Base-by-base conservation (phyloP, 2,329 filamentous ascomycete genomes). In the Beauveria sp. region DNA sequence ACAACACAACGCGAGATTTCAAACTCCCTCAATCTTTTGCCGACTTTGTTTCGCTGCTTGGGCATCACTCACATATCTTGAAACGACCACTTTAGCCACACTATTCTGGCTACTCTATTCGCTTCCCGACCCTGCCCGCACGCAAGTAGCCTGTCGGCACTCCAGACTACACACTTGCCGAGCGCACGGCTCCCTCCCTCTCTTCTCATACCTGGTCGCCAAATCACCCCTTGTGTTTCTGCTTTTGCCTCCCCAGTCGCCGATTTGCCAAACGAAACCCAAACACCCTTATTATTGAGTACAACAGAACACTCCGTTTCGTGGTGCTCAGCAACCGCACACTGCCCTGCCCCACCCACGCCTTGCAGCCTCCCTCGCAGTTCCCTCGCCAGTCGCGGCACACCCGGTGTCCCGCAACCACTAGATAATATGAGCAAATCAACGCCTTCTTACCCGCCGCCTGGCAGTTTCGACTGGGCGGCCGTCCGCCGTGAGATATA, bases 401-500 rank as follows among this genome's bases (percentile, higher is more conserved):
- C 20, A 26, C 30, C 55, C 44, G 8, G 46, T 47, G 34, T 22
- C 20, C 7, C 50, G 43, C 20, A 20, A 9, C 40, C 34, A 7
- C 50, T 24, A 18, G 22, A 57, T 16, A 59, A 20, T 1, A 51
- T 40, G 44, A 34, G 30, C 48, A 18, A 41, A 26, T 53, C 14
- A 5, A 57, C 43, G 26, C 24, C 59, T 12, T 3, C n/a, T 14
- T 37, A 37, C 24, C 34, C 52, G 8, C 46, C 22, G 18, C 10
- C 58, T 22, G 16, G 37, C 18, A 43, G 1, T 34, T 14, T 61
- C 14, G 59, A 61, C 40, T 61, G 59, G 59, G 40, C 46, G 5
- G 59, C 59, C 20, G 46, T 57, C 14, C 59, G 52, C 40, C 24
- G n/a, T 7, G 59, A 61, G 12, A 57, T 61, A 3, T 56, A 52